Conservation (phyloP, 305 asterid genomes). For the Euphrasia arctica region DNA sequence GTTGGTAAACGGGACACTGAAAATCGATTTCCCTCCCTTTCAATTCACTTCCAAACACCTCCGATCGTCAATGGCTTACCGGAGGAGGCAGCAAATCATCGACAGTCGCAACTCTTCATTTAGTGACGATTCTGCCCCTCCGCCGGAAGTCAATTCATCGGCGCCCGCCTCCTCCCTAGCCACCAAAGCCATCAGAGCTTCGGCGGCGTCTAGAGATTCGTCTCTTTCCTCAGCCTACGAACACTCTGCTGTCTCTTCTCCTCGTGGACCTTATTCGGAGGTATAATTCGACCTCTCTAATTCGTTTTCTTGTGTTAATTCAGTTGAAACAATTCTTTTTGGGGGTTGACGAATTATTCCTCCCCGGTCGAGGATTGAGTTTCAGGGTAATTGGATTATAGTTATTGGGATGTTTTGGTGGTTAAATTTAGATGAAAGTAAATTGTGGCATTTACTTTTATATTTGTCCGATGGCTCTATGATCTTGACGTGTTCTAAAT, state of each 20-base stretch:
- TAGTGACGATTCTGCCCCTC: constrained; percentile 25
- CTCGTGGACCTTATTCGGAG: constrained; percentile 45
- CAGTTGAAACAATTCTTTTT: background rate
- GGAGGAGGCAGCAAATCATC: constrained; percentile 37
- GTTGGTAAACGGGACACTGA: background rate
- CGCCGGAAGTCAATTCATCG: constrained; percentile 31
- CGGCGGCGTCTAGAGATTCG: constrained; percentile 60
- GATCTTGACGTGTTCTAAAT: background rate
- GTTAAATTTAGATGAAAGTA: background rate
- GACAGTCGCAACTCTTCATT: constrained; percentile 14
- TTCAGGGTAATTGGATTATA: background rate
- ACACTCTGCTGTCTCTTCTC: constrained; percentile 42
- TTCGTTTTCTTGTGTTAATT: background rate
- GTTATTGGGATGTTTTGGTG: background rate
- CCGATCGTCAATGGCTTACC: constrained; percentile 29
- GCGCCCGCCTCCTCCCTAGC: constrained; percentile 62
- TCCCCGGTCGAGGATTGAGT: background rate
- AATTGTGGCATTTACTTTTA: background rate
- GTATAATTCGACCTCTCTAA: constrained; percentile 22
- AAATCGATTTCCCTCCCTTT: constrained; percentile 11
- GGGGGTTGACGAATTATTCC: background rate
- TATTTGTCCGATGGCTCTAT: background rate
- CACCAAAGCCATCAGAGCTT: constrained; percentile 71
- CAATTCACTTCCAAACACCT: constrained; percentile 2
- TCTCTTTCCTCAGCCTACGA: constrained; percentile 27